Evolutionary conservation across 108 stramenopile species (phyloP), one percentile per base, ranked within the genome.

Genomic region (Skeletonema menzelii): DNA sequence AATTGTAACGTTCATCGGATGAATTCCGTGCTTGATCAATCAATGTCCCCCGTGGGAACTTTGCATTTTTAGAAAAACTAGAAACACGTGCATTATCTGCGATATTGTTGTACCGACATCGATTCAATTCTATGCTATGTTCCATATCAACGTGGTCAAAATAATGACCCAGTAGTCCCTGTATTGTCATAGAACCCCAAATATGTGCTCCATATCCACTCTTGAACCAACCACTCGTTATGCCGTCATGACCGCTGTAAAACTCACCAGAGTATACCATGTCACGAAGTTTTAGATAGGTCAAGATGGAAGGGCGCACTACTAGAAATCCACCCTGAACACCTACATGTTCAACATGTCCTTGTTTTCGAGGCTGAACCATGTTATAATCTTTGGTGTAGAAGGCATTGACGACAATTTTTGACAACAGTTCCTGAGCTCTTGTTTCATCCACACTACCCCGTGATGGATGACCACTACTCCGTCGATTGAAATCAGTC

Each of bases 251-350:
- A 12, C 30, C 38, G 7, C 59, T 2, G 24, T 64, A 69, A 71
- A 87, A 59, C 87, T 67, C 27, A 3, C 91, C 94, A 8, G 82
- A 77, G 8, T 86, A 67, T 22, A 97, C 77, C 24, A 92, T 74
- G 15, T 73, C 67, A 13, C 76, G 47, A 14, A 89, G 70, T 56
- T 83, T 58, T 8, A 87, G 49, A 67, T 87, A 97, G 19, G 67
- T 77, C 8, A 24, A 47, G 19, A 76, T 10, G 38, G 75, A 84
- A 3, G 97, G 95, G 19, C 84, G 74, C 0, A 94, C 63, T 1
- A 95, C 70, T 14, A 96, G 47, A 65, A 97, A 96, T 7, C 97
- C 97, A 7, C 97, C 97, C 76, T 97, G 95, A 1, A 89, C 84
- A 3, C 87, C 87, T 2, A 84, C 67, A 8, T 65, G 69, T 27